Evolutionary conservation across 75 land plant species (phyloP).

Genomic region (Azolla pinnata): DNA sequence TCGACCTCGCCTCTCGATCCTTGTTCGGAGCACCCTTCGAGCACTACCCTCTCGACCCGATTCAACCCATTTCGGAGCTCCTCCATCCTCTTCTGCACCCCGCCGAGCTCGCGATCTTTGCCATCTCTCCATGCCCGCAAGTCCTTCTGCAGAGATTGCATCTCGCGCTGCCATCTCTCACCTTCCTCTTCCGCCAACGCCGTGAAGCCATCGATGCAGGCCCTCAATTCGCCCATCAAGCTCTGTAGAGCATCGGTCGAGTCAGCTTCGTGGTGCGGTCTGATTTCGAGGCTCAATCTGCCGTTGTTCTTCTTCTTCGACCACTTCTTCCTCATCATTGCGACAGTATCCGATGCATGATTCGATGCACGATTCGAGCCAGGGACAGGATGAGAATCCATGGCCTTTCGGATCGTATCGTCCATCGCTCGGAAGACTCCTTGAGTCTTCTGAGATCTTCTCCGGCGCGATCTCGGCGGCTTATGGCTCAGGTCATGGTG

Average conservation of each 20-base stretch:
- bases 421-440: not conserved
- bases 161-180: conserved; percentile 20
- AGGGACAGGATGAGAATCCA: conserved; percentile 6
- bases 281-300: not conserved
- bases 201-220: conserved; percentile 21
- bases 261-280: conserved; percentile 15
- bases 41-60: not conserved
- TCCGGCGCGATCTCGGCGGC: too few relatives aligned
- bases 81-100: conserved; percentile 6
- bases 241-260: conserved; percentile 18
- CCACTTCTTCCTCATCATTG: not conserved
- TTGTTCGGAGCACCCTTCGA: not conserved
- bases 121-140: conserved; percentile 22
- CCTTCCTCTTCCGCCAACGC: conserved; percentile 25
- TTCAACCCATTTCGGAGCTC: not conserved
- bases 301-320: not conserved
- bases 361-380: too few relatives aligned
- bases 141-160: conserved; percentile 21
- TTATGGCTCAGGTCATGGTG: too few relatives aligned
- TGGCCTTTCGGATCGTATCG: not conserved
- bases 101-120: conserved; percentile 15
- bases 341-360: not conserved
- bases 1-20: not conserved
- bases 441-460: not conserved
- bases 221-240: conserved; percentile 18